phyloP scores from a whole-genome alignment of 2,329 filamentous ascomycete species.

The Fusarium anguioides region DNA sequence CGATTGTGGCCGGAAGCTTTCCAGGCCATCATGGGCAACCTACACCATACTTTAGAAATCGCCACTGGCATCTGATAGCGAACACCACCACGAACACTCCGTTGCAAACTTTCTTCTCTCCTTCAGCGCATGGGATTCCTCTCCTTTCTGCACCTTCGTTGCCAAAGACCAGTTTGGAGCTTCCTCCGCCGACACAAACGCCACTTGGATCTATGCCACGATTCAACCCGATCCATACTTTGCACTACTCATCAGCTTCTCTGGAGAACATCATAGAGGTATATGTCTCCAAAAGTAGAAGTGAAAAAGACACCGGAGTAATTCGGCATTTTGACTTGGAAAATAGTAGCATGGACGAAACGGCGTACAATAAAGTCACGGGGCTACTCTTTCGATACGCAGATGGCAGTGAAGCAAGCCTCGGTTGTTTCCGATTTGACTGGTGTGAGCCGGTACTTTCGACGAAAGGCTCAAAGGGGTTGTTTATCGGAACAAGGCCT shows the following conservation, averaged over 20 bases:
- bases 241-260: slow-evolving; percentile 1
- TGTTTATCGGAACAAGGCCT: neutral
- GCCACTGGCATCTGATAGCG: neutral
- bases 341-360: neutral
- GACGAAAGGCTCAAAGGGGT: neutral
- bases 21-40: neutral
- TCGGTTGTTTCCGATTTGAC: slow-evolving; percentile 15
- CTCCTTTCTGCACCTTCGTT: neutral
- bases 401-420: neutral
- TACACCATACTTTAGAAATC: neutral
- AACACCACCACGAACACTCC: neutral
- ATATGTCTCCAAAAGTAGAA: neutral
- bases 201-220: neutral
- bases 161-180: accelerated
- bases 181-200: neutral
- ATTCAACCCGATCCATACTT: neutral
- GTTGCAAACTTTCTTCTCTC: neutral
- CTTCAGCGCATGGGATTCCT: slow-evolving; percentile 2
- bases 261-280: neutral
- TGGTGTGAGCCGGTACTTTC: neutral
- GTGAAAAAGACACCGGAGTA: neutral
- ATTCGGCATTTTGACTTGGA: neutral
- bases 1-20: neutral
- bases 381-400: slow-evolving; percentile 1
- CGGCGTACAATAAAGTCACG: neutral